Base-by-base conservation (phyloP, 1,284 basidiomycete genomes). In the Schizophyllum amplum region DNA sequence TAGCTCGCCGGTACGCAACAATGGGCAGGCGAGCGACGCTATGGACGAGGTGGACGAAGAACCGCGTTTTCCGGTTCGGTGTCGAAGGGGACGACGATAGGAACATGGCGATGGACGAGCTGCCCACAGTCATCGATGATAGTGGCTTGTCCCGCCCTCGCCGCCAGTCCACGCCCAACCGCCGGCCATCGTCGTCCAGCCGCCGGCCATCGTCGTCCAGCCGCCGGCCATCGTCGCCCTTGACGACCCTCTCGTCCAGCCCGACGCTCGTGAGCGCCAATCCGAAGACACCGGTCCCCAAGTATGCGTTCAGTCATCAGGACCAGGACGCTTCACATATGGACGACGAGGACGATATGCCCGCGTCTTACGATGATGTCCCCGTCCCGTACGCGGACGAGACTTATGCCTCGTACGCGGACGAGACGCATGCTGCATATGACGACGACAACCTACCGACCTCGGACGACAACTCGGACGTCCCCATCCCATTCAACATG, bases 61-160 rank as follows among this genome's bases (percentile, higher is more conserved):
- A 55, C 20, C 60, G 60, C 24, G 24, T 57, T 24, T 54, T 54
- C n/a, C 23, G 42, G 51, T 22, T 58, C 58, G 23, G 55, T 9
- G 33, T 42, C 33, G 33, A 42, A 9, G 7, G 17, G 11, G 33
- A 4, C 11, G 33, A 17, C 33, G 27, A 33, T 13, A 13, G 6
- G 27, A n/a, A n/a, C n/a, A n/a, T n/a, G n/a, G n/a, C n/a, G n/a
- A n/a, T n/a, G n/a, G n/a, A n/a, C n/a, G n/a, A n/a, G n/a, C n/a
- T n/a, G n/a, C n/a, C n/a, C n/a, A n/a, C n/a, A n/a, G n/a, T n/a
- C n/a, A n/a, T n/a, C n/a, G n/a, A n/a, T n/a, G n/a, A n/a, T n/a
- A n/a, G n/a, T n/a, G n/a, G n/a, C n/a, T n/a, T n/a, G n/a, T n/a
- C n/a, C n/a, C n/a, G n/a, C n/a, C n/a, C n/a, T n/a, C n/a, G n/a